Evolutionary conservation across 495 filamentous ascomycete species (phyloP).

Genomic region (Podospora sp.): DNA sequence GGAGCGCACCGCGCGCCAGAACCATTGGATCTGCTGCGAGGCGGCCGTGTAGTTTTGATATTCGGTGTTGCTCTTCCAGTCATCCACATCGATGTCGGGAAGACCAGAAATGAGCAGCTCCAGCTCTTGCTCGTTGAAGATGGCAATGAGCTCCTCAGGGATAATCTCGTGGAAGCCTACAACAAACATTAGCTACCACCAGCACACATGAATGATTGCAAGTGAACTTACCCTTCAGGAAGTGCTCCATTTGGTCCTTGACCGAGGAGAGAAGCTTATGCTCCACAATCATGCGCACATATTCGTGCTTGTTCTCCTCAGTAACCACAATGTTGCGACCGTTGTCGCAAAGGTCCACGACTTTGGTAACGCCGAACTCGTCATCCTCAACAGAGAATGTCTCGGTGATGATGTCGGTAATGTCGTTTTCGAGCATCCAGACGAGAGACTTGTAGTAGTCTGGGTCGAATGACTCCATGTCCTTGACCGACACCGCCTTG

Average conservation of each 20-base stretch:
- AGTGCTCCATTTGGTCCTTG: conserved; percentile 90
- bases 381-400: conserved; percentile 93
- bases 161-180: conserved; percentile 97
- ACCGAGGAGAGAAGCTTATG: conserved; percentile 89
- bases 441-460: conserved; percentile 99
- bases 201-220: background rate
- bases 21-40: conserved; percentile 98
- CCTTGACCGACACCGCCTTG: conserved; percentile 93
- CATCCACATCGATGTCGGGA: conserved; percentile 95
- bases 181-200: conserved; percentile 24
- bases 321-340: conserved; percentile 92
- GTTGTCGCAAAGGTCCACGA: conserved; percentile 83
- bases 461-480: conserved; percentile 98
- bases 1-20: conserved; percentile 97
- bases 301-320: conserved; percentile 98
- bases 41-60: conserved; percentile 97
- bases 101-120: conserved; percentile 96
- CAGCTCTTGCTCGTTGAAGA: conserved; percentile 98
- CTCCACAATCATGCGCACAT: conserved; percentile 91
- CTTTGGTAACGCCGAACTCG: conserved; percentile 84
- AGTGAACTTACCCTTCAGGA: conserved; percentile 74
- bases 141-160: conserved; percentile 87
- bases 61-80: conserved; percentile 98
- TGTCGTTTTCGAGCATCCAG: conserved; percentile 99
- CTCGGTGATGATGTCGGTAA: conserved; percentile 98